These are phyloP conservation scores for Poronia punctata DNA, from an alignment of 495 filamentous ascomycete species.

Conservation along the genomic window DNA sequence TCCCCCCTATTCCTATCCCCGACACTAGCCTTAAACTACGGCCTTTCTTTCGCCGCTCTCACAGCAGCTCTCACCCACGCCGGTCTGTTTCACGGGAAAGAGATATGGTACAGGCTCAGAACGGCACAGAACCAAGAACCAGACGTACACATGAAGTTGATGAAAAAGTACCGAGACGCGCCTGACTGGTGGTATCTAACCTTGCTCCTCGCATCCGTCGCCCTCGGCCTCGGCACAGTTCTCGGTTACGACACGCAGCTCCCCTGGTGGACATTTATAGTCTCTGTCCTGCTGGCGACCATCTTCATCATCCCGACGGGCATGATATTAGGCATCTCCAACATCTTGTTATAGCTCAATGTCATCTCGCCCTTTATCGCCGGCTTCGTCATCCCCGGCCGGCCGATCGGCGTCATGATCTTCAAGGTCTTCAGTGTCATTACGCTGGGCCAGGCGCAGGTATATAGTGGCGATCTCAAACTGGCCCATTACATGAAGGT, in stretches of 20 bases:
- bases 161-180: conserved; percentile 51
- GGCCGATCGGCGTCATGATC: conserved; percentile 57
- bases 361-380: conserved; percentile 57
- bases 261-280: conserved; percentile 42
- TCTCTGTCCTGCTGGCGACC: conserved; percentile 41
- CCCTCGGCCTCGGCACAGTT: conserved; percentile 44
- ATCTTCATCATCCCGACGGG: conserved; percentile 49
- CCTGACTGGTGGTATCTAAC: conserved; percentile 59
- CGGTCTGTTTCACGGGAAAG: conserved; percentile 47
- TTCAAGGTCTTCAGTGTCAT: conserved; percentile 60
- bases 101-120: conserved; percentile 46
- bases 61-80: conserved; percentile 50
- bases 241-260: conserved; percentile 45
- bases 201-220: conserved; percentile 43
- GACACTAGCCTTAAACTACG: conserved; percentile 52
- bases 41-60: conserved; percentile 54
- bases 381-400: conserved; percentile 57
- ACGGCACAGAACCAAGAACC: conserved; percentile 45
- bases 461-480: conserved; percentile 46
- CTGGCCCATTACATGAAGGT: conserved; percentile 63
- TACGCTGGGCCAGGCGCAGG: conserved; percentile 49
- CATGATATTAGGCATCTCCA: conserved; percentile 48
- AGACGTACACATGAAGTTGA: conserved; percentile 58
- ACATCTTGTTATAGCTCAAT: conserved; percentile 48
- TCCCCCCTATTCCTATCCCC: conserved; percentile 58